Conservation (phyloP, 2,329 filamentous ascomycete genomes). For the Cladophialophora bantiana region DNA sequence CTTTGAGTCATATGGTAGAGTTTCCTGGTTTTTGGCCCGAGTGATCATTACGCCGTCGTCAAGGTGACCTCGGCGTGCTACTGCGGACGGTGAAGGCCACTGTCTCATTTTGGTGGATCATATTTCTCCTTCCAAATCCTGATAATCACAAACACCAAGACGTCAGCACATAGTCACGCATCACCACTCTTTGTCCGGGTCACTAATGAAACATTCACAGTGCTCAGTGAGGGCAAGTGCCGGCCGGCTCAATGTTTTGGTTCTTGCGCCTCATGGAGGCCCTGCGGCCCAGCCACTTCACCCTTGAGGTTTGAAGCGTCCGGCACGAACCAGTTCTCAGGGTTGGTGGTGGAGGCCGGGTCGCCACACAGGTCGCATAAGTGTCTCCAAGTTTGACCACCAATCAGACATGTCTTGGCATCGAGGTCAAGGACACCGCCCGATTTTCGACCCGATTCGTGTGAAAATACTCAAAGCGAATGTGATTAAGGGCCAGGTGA, state of each 20-base stretch:
- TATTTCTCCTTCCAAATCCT: constrained; percentile 99
- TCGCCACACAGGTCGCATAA: constrained; percentile 36
- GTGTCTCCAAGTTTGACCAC: constrained; percentile 29
- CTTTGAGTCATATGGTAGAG: constrained; percentile 13
- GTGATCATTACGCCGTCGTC: not conserved
- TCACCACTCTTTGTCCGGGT: constrained; percentile 21
- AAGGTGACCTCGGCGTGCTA: not conserved
- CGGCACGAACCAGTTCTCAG: constrained; percentile 5
- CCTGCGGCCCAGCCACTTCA: constrained; percentile 30
- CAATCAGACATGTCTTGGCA: constrained; percentile 37
- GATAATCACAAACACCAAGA: constrained; percentile 25
- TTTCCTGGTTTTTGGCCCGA: constrained; percentile 4
- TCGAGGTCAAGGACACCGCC: constrained; percentile 22
- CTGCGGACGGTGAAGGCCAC: constrained; percentile 7
- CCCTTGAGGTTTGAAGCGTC: constrained; percentile 13
- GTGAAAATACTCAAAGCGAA: constrained; percentile 18
- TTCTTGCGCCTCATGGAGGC: constrained; percentile 13
- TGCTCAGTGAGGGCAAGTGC: constrained; percentile 9
- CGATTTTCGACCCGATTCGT: constrained; percentile 32
- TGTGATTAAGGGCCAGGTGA: constrained; percentile 13
- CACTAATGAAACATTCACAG: constrained; percentile 21
- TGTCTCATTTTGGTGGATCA: constrained; percentile 50
- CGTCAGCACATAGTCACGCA: constrained; percentile 30
- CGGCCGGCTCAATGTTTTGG: constrained; percentile 3
- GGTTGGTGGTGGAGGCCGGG: constrained; percentile 26